Evolutionary conservation across 805 yeast genomes (phyloP), one percentile per base, ranked within the genome.

Genomic region (Maudiozyma bulderi): DNA sequence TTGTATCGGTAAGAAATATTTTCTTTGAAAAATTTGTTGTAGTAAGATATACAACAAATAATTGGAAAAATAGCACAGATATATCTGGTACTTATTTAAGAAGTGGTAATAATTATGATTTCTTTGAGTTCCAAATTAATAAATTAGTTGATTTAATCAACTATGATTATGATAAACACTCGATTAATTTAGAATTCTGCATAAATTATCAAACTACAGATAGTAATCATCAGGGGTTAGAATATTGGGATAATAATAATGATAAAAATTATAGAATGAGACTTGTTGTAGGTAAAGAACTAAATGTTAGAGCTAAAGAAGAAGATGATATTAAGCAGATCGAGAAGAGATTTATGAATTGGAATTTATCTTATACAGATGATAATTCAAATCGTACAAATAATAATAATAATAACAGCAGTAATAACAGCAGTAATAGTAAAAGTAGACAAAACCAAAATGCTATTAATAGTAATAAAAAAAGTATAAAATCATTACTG

Each of bases 11-110:
- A 30, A 77, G 79, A 58, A 91, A 90, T 68, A 47, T 86, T 5
- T 73, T 83, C 9, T 90, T 73, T 65, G 74, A 78, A 35, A 90
- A 90, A 65, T 60, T 67, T 30, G 84, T 91, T 15, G 75, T 78
- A 13, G 75, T 86, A 13, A 73, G 89, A 48, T 90, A 87, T 67
- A 79, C 96, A 0, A 71, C 81, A 54, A 88, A 91, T 62, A 68
- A 73, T 57, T 90, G 98, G 98, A 70, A 69, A 41, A 82, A 95
- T 0, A 78, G 48, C 13, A 59, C 55, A n/a, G 68, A 64, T 11
- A 56, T 59, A 8, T 55, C 55, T 44, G 57, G 62, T 45, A 54
- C 52, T 28, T 64, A 57, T 55, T 47, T 60, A 8, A 51, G 37
- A 13, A 40, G 32, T 31, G 43, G 38, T 6, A 32, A 30, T 45